phyloP scores from a whole-genome alignment of 257 asterid species.

The Marsdenia floribunda region DNA sequence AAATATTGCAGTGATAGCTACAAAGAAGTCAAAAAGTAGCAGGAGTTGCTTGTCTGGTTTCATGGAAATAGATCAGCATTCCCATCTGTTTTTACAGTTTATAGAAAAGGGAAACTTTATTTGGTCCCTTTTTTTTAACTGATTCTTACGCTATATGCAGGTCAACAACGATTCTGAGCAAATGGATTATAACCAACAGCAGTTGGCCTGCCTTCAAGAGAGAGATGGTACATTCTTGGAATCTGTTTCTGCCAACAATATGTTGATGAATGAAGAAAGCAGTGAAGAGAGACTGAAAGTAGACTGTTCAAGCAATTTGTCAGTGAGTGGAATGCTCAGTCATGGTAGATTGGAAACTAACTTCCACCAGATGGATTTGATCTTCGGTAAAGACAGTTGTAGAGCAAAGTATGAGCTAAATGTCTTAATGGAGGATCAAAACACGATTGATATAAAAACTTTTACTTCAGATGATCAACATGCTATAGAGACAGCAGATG shows the following conservation, averaged over 20 bases:
- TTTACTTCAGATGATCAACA: not conserved
- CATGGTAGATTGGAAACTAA: constrained; percentile 2
- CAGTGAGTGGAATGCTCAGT: not conserved
- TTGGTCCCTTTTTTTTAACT: not conserved
- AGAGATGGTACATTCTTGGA: not conserved
- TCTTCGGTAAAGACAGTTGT: not conserved
- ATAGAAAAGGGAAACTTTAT: no score
- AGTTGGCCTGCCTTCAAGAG: not conserved
- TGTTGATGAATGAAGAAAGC: not conserved
- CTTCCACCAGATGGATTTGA: not conserved
- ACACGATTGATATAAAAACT: not conserved
- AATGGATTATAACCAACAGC: not conserved
- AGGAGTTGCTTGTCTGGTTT: no score
- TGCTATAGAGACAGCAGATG: constrained; percentile 1
- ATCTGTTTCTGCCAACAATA: not conserved
- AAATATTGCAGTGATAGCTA: no score
- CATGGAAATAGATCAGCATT: not conserved
- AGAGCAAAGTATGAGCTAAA: not conserved
- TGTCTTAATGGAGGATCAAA: not conserved
- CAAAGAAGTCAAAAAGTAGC: no score
- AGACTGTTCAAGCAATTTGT: not conserved
- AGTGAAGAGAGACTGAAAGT: not conserved
- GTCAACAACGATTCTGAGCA: not conserved
- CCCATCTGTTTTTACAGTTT: not conserved
- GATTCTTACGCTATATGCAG: not conserved